phyloP scores from a whole-genome alignment of 805 yeast genomes.

The Maudiozyma saulgeensis region DNA sequence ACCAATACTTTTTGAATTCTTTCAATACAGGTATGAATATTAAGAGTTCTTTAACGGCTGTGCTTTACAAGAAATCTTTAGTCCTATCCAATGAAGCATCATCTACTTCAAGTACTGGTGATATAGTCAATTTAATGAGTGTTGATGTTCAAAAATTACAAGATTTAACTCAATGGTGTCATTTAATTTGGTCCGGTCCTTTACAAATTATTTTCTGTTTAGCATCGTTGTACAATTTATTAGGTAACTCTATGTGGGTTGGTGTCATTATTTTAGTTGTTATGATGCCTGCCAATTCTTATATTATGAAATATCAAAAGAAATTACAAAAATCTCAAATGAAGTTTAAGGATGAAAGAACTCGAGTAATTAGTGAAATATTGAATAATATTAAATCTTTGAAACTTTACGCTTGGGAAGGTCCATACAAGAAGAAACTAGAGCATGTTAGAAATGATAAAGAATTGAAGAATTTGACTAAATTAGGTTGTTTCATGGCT shows the following conservation, averaged over 20 bases:
- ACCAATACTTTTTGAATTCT: slow-evolving; percentile 68
- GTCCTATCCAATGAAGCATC: slow-evolving; percentile 63
- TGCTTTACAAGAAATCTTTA: slow-evolving; percentile 59
- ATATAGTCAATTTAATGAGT: slow-evolving; percentile 88
- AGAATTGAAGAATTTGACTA: slow-evolving; percentile 67
- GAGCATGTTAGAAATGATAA: slow-evolving; percentile 78
- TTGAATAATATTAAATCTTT: slow-evolving; percentile 85
- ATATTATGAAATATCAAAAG: slow-evolving; percentile 59
- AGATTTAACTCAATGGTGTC: slow-evolving; percentile 68
- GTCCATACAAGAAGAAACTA: slow-evolving; percentile 65
- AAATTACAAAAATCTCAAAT: slow-evolving; percentile 73
- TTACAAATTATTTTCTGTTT: slow-evolving; percentile 76
- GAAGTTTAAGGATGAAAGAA: slow-evolving; percentile 85
- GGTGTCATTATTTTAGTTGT: slow-evolving; percentile 74
- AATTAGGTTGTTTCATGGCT: slow-evolving; percentile 65
- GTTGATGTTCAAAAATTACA: slow-evolving; percentile 87
- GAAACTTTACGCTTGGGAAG: slow-evolving; percentile 94
- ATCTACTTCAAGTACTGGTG: slow-evolving; percentile 73
- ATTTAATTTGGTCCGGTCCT: slow-evolving; percentile 87
- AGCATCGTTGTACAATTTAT: slow-evolving; percentile 54
- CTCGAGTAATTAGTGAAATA: slow-evolving; percentile 79
- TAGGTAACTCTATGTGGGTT: slow-evolving; percentile 93
- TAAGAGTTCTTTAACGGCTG: slow-evolving; percentile 57
- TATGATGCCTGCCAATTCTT: slow-evolving; percentile 72
- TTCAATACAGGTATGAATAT: slow-evolving; percentile 72